Base-by-base conservation (phyloP, 2,329 filamentous ascomycete species). In the Emydomyces testavorans region DNA sequence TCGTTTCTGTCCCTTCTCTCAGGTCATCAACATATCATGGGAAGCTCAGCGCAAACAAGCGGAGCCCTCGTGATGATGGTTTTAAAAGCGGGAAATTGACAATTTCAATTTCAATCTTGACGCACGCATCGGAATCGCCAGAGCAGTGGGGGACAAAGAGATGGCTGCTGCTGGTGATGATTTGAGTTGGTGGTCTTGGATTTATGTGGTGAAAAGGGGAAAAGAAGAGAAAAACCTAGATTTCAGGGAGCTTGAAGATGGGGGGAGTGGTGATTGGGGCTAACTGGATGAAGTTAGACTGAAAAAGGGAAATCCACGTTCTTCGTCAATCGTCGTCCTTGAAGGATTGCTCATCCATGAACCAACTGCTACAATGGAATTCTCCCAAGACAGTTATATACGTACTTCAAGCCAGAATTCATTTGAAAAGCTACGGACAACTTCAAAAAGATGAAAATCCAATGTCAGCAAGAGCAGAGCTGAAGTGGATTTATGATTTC, bases 121-220 rank as follows among this genome's bases (percentile, higher is more conserved):
- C 82, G 68, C 73, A 76, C 76, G 66, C 75, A 77, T 78, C 78
- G 77, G 78, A 83, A 72, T 82, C 77, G 74, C 72, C 78, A 82
- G 76, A 72, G 73, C 75, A 77, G 74, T 79, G 58, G 31, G 51
- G 54, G 54, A 60, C 55, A 58, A 49, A 54, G 58, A 26, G 4
- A 52, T 73, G 72, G 65, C 40, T 50, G 52, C 49, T 47, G 50
- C 49, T 77, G 77, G 72, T 75, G 76, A 80, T 79, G 76, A 82
- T 83, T 83, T 83, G 79, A 83, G 75, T 79, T 74, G 74, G 75
- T 78, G 79, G 80, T 83, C 79, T 77, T 74, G 70, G 60, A 66
- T 65, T 39, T 39, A n/a, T 26, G 65, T 67, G 68, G 60, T 58
- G 58, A 61, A 62, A 62, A 62, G 63, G 65, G 65, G 64, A 61